Conservation (phyloP, 345 rosid species). For the Leavenworthia alabamica region DNA sequence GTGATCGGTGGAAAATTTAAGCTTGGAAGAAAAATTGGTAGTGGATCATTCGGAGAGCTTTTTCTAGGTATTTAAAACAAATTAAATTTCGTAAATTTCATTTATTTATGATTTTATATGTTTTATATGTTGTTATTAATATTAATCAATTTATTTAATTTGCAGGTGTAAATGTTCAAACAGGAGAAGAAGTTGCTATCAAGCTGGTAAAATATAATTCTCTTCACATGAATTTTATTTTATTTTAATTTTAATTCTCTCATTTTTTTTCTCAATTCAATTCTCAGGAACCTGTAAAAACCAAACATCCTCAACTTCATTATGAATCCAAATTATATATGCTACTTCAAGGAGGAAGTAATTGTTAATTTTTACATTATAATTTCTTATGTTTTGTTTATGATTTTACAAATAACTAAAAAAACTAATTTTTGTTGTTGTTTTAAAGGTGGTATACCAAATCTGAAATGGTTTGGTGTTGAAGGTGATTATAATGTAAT, state of each 20-base stretch:
- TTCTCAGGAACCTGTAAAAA: slow-evolving; percentile 68
- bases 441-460: slow-evolving; percentile 65
- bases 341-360: slow-evolving; percentile 90
- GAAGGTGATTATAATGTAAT: slow-evolving; percentile 70
- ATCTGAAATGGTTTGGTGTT: slow-evolving; percentile 80
- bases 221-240: slow-evolving; percentile 4
- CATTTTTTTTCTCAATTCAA: slow-evolving; percentile 1
- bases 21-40: slow-evolving; percentile 83
- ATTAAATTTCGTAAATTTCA: background rate
- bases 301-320: slow-evolving; percentile 85
- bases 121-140: slow-evolving; percentile 2
- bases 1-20: slow-evolving; percentile 70
- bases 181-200: slow-evolving; percentile 87
- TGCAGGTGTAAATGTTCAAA: slow-evolving; percentile 74
- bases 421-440: background rate
- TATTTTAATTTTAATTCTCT: background rate
- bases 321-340: slow-evolving; percentile 78
- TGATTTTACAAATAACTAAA: background rate
- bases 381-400: background rate
- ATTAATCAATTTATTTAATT: background rate
- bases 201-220: slow-evolving; percentile 46
- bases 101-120: background rate
- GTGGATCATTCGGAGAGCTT: slow-evolving; percentile 87
- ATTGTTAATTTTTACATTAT: slow-evolving; percentile 25
- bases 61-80: slow-evolving; percentile 47